Conservation (phyloP, 139 green algal genomes). For the Penium margaritaceum region DNA sequence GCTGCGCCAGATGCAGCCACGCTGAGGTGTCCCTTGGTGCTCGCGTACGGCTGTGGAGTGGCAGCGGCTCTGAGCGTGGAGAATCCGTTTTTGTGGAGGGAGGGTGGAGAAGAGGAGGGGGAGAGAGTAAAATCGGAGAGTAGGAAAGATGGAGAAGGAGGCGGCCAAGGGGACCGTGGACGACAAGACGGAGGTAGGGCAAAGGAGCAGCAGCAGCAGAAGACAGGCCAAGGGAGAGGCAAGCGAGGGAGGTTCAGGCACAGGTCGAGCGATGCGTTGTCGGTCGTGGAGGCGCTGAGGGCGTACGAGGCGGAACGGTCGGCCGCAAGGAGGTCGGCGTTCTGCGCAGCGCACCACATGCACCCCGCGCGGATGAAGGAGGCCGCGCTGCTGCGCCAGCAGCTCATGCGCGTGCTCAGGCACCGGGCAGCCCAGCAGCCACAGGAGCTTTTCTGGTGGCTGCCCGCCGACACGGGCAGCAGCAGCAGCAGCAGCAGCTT, state of each 20-base stretch:
- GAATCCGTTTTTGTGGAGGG: constrained; percentile 69
- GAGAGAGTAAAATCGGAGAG: background rate
- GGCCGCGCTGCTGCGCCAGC: constrained; percentile 58
- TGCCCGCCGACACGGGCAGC: too few relatives aligned
- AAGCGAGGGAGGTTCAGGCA: constrained; percentile 15
- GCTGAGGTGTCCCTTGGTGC: background rate
- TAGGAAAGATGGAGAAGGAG: background rate
- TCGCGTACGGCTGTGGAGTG: constrained; percentile 70
- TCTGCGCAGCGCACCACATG: constrained; percentile 60
- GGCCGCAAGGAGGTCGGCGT: constrained; percentile 22
- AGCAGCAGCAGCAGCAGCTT: too few relatives aligned
- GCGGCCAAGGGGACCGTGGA: background rate
- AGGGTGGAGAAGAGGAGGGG: background rate
- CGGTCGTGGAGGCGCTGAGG: constrained; percentile 64
- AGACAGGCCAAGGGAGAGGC: background rate
- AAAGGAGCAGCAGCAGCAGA: background rate
- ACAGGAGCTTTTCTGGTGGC: too few relatives aligned
- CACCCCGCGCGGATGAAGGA: constrained; percentile 57
- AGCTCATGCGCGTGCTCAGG: constrained; percentile 54
- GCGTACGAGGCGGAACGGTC: constrained; percentile 58
- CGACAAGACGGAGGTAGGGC: background rate
- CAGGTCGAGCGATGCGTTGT: constrained; percentile 67
- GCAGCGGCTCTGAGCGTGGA: constrained; percentile 77
- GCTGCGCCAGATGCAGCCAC: background rate
- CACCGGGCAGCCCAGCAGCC: background rate